A percentile compares a stretch with the other conserved stretches of the same genome.
These are phyloP conservation scores for Sporothrix luriei DNA, from an alignment of 2,329 filamentous ascomycete species.

Conservation along the genomic window DNA sequence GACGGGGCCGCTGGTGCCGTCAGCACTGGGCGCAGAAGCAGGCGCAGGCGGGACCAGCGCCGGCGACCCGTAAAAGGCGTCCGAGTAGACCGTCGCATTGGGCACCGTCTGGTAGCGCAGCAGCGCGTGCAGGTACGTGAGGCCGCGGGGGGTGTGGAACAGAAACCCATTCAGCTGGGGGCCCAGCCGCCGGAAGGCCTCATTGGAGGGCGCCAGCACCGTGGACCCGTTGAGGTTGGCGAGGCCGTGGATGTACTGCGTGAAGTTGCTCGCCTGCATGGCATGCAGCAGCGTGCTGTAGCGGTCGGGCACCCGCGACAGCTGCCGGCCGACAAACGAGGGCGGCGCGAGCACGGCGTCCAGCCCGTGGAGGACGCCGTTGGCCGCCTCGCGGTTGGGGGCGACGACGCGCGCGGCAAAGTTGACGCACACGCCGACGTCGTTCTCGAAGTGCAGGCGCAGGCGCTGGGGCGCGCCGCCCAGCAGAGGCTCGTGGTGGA, in stretches of 20 bases:
- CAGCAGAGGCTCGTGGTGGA: slow-evolving; percentile 60
- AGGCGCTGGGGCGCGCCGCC: slow-evolving; percentile 72
- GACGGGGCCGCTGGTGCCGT: slow-evolving; percentile 50
- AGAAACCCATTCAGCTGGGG: slow-evolving; percentile 77
- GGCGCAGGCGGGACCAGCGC: slow-evolving; percentile 12
- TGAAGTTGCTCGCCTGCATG: slow-evolving; percentile 72
- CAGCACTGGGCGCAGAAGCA: slow-evolving; percentile 32
- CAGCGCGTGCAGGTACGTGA: slow-evolving; percentile 74
- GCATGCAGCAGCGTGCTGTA: slow-evolving; percentile 81
- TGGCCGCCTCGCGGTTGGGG: slow-evolving; percentile 72
- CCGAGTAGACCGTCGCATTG: slow-evolving; percentile 78
- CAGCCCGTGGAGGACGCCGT: slow-evolving; percentile 79
- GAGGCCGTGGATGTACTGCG: slow-evolving; percentile 59
- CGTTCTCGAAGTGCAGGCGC: slow-evolving; percentile 61
- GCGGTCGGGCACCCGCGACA: slow-evolving; percentile 68
- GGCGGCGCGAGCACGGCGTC: slow-evolving; percentile 77
- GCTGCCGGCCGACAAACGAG: slow-evolving; percentile 56
- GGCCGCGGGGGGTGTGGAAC: slow-evolving; percentile 72
- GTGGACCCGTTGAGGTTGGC: slow-evolving; percentile 63
- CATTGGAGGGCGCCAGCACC: slow-evolving; percentile 79
- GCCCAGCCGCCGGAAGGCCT: slow-evolving; percentile 76
- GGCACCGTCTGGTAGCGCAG: slow-evolving; percentile 77
- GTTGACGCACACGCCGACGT: slow-evolving; percentile 70
- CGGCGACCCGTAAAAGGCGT: slow-evolving; percentile 67
- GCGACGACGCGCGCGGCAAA: slow-evolving; percentile 72